These are phyloP conservation scores for Aspergillus chevalieri DNA, from an alignment of 2,329 filamentous ascomycete genomes.

Conservation along the genomic window DNA sequence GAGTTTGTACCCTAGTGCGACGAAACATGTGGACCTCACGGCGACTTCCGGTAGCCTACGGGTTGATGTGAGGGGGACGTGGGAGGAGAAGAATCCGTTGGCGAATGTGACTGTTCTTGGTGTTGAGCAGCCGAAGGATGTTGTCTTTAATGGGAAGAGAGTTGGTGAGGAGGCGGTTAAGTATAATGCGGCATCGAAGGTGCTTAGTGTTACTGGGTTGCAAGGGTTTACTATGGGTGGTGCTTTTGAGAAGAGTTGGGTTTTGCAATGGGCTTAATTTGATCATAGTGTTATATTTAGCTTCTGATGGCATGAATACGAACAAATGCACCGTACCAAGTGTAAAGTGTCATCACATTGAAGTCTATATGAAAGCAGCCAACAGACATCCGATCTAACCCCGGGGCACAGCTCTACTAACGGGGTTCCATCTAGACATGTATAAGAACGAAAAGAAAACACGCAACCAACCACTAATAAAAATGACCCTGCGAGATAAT, in stretches of 20 bases:
- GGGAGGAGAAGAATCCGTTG: conserved; percentile 52
- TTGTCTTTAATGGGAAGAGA: conserved; percentile 48
- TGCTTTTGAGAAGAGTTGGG: conserved; percentile 56
- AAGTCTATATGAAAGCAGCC: no score
- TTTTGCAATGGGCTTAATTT: conserved; percentile 45
- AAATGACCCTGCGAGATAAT: not conserved
- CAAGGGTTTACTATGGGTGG: conserved; percentile 45
- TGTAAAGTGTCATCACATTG: no score
- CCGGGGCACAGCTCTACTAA: no score
- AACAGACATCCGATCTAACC: no score
- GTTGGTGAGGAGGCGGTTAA: conserved; percentile 41
- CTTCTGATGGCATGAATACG: no score
- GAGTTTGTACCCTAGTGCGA: conserved; percentile 53
- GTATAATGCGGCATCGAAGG: conserved; percentile 44
- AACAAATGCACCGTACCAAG: no score
- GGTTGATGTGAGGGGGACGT: conserved; percentile 47
- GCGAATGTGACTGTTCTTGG: conserved; percentile 61
- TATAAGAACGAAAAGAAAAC: conserved; percentile 2
- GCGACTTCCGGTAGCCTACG: conserved; percentile 37
- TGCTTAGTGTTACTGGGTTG: conserved; percentile 49
- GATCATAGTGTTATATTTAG: not conserved
- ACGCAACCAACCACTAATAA: not conserved
- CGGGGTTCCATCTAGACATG: no score
- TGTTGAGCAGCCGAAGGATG: conserved; percentile 36
- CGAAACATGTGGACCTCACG: conserved; percentile 45